These are phyloP conservation scores for Gloeophyllum trabeum DNA, from an alignment of 768 basidiomycete species.

Conservation along the genomic window DNA sequence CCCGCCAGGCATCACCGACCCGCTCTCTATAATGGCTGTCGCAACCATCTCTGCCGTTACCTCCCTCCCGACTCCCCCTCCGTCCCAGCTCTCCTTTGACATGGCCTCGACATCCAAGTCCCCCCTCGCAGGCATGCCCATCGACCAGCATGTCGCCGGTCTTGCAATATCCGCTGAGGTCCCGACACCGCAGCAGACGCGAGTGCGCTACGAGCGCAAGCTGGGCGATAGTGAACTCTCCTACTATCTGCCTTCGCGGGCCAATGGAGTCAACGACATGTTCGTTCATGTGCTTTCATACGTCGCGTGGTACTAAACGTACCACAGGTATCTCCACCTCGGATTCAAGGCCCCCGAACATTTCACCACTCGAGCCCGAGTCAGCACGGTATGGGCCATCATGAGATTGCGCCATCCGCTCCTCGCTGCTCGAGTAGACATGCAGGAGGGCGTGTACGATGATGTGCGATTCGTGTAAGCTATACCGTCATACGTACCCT, in stretches of 20 bases:
- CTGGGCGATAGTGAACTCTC: slow-evolving; percentile 71
- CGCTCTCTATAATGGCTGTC: too few species aligned
- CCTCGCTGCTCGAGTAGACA: slow-evolving; percentile 48
- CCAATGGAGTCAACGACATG: slow-evolving; percentile 83
- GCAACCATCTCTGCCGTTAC: too few species aligned
- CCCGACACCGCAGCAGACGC: too few species aligned
- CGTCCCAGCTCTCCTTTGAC: too few species aligned
- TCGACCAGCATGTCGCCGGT: too few species aligned
- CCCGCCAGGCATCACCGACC: too few species aligned
- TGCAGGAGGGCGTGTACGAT: slow-evolving; percentile 48
- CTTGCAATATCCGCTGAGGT: too few species aligned
- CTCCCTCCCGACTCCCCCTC: too few species aligned
- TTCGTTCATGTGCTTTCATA: slow-evolving; percentile 18
- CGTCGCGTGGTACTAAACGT: neutral
- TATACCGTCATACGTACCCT: slow-evolving; percentile 2
- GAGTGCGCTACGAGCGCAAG: slow-evolving; percentile 29
- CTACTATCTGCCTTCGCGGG: slow-evolving; percentile 70
- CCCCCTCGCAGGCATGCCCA: too few species aligned
- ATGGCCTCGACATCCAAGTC: too few species aligned
- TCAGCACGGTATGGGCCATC: slow-evolving; percentile 60
- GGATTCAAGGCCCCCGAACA: slow-evolving; percentile 41
- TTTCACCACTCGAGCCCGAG: slow-evolving; percentile 32
- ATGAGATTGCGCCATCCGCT: slow-evolving; percentile 62
- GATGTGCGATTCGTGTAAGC: slow-evolving; percentile 63
- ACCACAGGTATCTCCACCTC: slow-evolving; percentile 65